Conservation (phyloP, 2,329 filamentous ascomycete genomes). For the Neofusicoccum laricinum region DNA sequence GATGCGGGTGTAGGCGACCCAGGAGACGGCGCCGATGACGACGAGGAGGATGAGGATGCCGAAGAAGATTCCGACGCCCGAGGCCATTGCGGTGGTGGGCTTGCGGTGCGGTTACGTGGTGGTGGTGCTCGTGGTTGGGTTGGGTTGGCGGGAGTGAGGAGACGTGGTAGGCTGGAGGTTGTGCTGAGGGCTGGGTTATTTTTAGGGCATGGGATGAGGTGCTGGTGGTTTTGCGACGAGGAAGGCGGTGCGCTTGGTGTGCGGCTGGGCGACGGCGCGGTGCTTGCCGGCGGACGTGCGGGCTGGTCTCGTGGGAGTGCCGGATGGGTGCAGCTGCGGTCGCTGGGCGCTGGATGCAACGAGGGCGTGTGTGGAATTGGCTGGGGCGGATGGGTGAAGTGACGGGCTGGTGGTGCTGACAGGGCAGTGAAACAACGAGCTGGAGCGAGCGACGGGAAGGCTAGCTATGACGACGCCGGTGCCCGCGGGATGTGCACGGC, state of each 20-base stretch:
- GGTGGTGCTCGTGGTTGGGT: background rate
- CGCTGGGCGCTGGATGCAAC: background rate
- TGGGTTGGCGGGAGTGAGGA: background rate
- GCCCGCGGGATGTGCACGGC: background rate
- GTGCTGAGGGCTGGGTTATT: background rate
- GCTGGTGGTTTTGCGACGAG: background rate
- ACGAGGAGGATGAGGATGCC: constrained; percentile 73
- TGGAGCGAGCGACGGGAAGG: background rate
- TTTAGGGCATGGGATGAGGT: constrained; percentile 10
- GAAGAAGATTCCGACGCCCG: constrained; percentile 27
- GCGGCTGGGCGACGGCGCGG: background rate
- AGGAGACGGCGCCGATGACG: constrained; percentile 63
- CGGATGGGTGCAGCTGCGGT: background rate
- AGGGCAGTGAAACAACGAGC: constrained; percentile 1
- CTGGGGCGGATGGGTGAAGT: background rate
- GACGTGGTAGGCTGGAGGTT: background rate
- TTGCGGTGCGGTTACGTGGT: background rate
- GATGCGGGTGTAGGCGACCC: constrained; percentile 66
- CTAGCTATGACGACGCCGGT: background rate
- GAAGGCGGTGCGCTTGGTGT: background rate
- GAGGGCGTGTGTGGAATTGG: background rate
- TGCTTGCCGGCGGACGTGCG: background rate
- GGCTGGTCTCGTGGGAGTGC: background rate
- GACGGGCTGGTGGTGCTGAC: background rate
- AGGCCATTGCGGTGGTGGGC: constrained; percentile 1